Evolutionary conservation across 2,329 filamentous ascomycete genomes (phyloP), one percentile per base, ranked within the genome.

Genomic region (Pseudogymnoascus sp.): DNA sequence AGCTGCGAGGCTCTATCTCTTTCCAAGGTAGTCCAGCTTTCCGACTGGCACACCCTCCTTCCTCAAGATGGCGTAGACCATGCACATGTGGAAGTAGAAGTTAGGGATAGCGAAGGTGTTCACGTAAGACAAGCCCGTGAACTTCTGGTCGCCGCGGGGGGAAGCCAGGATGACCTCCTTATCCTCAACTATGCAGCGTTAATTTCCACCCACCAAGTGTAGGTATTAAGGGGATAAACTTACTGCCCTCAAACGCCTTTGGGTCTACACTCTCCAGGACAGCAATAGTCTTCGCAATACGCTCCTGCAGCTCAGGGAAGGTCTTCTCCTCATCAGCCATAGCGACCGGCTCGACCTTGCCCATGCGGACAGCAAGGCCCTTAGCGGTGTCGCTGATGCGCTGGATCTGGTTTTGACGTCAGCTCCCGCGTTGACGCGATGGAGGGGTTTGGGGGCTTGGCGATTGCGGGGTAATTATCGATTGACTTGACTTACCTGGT

Each of bases 21-120:
- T 55, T 15, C 67, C 69, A 40, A 85, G 66, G 69, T 76, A 88
- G 68, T 87, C 82, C 60, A 64, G 40, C 78, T 88, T 88, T 35
- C 84, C 84, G 15, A 89, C n/a, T 0, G 76, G 74, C 27, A 87
- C 82, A 1, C 86, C 86, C 73, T 84, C 79, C 68, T 78, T 80
- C 64, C 86, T 77, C 70, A 88, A 69, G 61, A 89, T 83, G 21
- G 72, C 76, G 74, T 89, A 89, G 8, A 82, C 77, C 10, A 78
- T 85, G 2, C 72, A 78, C 12, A 82, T 66, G 69, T 89, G 87
- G 73, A 89, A 89, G 74, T 78, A 87, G 67, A 87, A 72, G 68
- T 88, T 87, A 21, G 86, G 84, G 45, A 85, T 61, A 3, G 73
- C 77, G 70, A 79, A 83, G 2, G 73, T 73, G 40, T 73, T 69